phyloP scores from a whole-genome alignment of 1,284 basidiomycete species.

The Malassezia restricta region DNA sequence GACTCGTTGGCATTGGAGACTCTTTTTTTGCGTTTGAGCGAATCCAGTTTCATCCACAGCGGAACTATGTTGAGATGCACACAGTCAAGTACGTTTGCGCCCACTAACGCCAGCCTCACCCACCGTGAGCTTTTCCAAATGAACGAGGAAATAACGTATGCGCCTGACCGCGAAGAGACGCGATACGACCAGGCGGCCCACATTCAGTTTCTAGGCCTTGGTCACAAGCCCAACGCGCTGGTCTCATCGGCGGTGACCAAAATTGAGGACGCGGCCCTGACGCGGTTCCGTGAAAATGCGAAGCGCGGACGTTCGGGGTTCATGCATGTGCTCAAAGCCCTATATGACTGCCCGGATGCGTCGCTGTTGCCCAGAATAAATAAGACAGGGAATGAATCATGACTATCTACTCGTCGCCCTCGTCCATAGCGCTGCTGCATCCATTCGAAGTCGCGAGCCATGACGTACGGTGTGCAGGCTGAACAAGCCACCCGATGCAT shows the following conservation, averaged over 20 bases:
- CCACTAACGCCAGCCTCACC: constrained; percentile 2
- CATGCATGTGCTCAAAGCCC: constrained; percentile 1
- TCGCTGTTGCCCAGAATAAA: background rate
- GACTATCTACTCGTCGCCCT: background rate
- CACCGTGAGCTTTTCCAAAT: constrained; percentile 6
- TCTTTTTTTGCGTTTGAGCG: constrained; percentile 5
- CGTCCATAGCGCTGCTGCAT: constrained; percentile 6
- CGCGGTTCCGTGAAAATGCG: constrained; percentile 12
- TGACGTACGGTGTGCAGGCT: constrained; percentile 1
- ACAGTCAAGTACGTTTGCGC: constrained; percentile 6
- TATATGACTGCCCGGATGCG: background rate
- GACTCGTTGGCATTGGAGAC: constrained; percentile 3
- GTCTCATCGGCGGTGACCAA: background rate
- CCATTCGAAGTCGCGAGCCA: background rate
- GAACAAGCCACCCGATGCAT: constrained; percentile 11
- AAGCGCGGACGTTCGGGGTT: constrained; percentile 10
- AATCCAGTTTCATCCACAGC: constrained; percentile 8
- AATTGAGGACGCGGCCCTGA: constrained; percentile 6
- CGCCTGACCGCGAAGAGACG: background rate
- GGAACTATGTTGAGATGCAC: constrained; percentile 1
- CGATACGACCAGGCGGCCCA: constrained; percentile 9
- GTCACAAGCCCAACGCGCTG: background rate
- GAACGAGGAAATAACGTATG: constrained; percentile 8
- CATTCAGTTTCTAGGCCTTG: constrained; percentile 9
- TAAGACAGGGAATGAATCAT: background rate